Evolutionary conservation across 164 flowering plant species (phyloP).

Genomic region (Echeveria elegans): DNA sequence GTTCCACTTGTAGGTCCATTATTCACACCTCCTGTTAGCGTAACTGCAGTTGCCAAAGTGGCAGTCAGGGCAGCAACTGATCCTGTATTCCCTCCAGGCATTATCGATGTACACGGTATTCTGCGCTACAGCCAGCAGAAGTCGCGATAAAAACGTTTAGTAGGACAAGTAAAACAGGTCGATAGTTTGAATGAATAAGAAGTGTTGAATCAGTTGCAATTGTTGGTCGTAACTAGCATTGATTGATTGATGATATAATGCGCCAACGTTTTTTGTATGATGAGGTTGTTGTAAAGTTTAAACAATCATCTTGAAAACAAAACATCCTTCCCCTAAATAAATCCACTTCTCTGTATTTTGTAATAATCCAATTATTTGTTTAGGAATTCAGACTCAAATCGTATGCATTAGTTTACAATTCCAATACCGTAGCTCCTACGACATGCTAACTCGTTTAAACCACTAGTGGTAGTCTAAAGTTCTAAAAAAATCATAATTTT

Average conservation of each 20-base stretch:
- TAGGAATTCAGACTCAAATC: too few relatives aligned
- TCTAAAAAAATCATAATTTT: too few relatives aligned
- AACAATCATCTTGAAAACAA: too few relatives aligned
- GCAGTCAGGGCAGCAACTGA: conserved; percentile 92
- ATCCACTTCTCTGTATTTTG: too few relatives aligned
- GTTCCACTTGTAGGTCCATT: conserved; percentile 82
- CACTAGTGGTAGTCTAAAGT: too few relatives aligned
- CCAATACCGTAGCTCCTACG: too few relatives aligned
- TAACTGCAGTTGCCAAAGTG: conserved; percentile 67
- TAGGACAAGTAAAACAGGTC: background rate
- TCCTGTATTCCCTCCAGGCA: conserved; percentile 90
- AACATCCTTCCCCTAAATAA: too few relatives aligned
- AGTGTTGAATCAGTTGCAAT: background rate
- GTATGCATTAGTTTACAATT: too few relatives aligned
- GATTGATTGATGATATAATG: too few relatives aligned
- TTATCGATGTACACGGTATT: conserved; percentile 75
- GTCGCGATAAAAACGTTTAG: background rate
- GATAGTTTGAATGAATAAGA: background rate
- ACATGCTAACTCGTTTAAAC: too few relatives aligned
- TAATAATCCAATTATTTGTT: too few relatives aligned
- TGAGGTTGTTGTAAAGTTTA: background rate
- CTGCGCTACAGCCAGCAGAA: conserved; percentile 56
- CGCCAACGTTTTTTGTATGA: background rate
- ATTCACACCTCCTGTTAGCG: conserved; percentile 75
- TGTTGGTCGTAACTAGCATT: background rate